Evolutionary conservation across 148 eudicot genomes (phyloP).

Genomic region (Silene uniflora): DNA sequence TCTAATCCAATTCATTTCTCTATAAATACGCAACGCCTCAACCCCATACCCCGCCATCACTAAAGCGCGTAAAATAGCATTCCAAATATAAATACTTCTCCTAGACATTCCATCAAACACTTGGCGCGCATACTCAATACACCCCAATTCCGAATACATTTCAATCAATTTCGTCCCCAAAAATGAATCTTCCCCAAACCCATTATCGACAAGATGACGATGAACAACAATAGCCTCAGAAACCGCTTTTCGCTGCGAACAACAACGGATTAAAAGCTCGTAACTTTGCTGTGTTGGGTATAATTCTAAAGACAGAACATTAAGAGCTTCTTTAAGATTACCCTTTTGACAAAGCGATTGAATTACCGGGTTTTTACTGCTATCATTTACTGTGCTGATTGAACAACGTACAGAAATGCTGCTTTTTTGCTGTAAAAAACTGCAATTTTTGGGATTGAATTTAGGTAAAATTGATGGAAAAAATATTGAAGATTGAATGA

Average conservation of each 20-base stretch:
- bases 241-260: constrained; percentile 44
- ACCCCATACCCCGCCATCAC: constrained; percentile 61
- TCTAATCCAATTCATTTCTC: constrained; percentile 56
- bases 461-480: constrained; percentile 19
- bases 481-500: constrained; percentile 29
- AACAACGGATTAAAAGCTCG: constrained; percentile 66
- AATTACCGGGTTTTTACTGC: constrained; percentile 45
- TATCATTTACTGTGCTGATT: constrained; percentile 11
- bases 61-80: constrained; percentile 70
- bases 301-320: constrained; percentile 50
- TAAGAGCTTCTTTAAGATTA: constrained; percentile 61
- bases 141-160: constrained; percentile 59
- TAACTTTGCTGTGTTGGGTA: constrained; percentile 73
- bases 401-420: constrained; percentile 27
- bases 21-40: constrained; percentile 60
- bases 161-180: constrained; percentile 78
- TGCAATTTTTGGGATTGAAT: constrained; percentile 11
- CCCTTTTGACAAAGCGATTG: constrained; percentile 65
- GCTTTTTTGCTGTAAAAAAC: constrained; percentile 22
- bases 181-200: constrained; percentile 70
- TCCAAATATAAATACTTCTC: constrained; percentile 71
- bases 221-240: constrained; percentile 59
- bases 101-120: constrained; percentile 69
- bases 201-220: constrained; percentile 45
- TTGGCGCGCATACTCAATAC: constrained; percentile 58